Percentiles rank a stretch among this genome's conserved stretches.
Conservation (phyloP, 2,329 filamentous ascomycete species). For the Colletotrichum eleusines region DNA sequence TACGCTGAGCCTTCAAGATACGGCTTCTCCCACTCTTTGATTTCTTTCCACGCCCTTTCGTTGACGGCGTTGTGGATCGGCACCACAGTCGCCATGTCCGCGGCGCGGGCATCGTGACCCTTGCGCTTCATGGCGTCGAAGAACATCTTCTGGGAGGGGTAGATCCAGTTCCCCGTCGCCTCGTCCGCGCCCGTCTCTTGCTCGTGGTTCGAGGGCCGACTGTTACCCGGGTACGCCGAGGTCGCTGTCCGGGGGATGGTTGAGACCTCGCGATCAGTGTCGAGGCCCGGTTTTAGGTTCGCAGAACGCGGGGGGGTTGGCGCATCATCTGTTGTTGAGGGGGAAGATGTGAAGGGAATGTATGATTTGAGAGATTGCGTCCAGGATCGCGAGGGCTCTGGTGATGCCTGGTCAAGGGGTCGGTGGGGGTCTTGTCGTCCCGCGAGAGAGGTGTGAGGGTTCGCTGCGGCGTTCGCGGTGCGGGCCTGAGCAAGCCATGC, state of each 20-base stretch:
- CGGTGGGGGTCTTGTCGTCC: constrained; percentile 37
- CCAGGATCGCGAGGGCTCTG: constrained; percentile 55
- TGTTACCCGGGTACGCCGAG: constrained; percentile 49
- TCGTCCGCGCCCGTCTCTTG: constrained; percentile 79
- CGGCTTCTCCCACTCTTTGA: constrained; percentile 86
- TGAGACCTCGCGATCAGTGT: constrained; percentile 78
- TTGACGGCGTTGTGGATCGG: constrained; percentile 99
- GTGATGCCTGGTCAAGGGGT: constrained; percentile 6
- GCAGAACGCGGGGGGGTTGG: constrained; percentile 33
- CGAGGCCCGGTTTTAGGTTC: constrained; percentile 57
- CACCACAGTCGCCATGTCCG: constrained; percentile 91
- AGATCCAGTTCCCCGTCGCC: constrained; percentile 90
- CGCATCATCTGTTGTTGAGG: constrained; percentile 40
- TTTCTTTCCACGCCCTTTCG: constrained; percentile 94
- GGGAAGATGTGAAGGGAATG: constrained; percentile 55
- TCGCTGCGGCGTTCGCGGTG: constrained; percentile 53
- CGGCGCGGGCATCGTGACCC: constrained; percentile 75
- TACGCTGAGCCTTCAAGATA: constrained; percentile 70
- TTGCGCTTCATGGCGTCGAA: constrained; percentile 97
- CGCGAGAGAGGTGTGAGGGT: constrained; percentile 43
- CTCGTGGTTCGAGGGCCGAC: constrained; percentile 75
- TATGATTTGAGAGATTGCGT: constrained; percentile 56
- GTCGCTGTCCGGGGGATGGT: constrained; percentile 78
- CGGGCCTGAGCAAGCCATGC: constrained; percentile 83
- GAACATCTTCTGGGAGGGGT: constrained; percentile 97